Evolutionary conservation across 371 early-diverging fungal species (phyloP), one percentile per base, ranked within the genome.

Genomic region (Mucor indicus): DNA sequence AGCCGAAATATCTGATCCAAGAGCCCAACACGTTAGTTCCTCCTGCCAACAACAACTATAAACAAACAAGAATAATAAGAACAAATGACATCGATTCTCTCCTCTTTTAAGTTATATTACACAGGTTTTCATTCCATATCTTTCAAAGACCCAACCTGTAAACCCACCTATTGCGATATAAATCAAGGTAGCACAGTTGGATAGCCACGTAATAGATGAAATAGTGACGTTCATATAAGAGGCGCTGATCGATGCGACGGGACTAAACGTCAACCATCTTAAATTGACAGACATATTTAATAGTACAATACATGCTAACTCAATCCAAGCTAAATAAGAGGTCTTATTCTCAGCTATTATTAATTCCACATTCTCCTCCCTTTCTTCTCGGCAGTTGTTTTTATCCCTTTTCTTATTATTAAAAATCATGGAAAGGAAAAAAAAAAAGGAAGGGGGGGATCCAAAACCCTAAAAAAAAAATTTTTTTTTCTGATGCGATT

Each of bases 91-190:
- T n/a, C n/a, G n/a, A n/a, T n/a, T n/a, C n/a, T n/a, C n/a, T n/a
- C n/a, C n/a, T 27, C 15, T 2, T 9, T 10, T 15, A 15, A 12
- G 30, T 19, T 1, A 2, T 16, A 47, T 31, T 55, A 60, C 60
- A 29, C 55, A 50, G 10, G 50, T 25, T 17, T 55, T 55, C 25
- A 60, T 47, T 12, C 60, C 60, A 19, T 46, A 60, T 35, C 24
- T 44, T 29, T 60, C 60, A 54, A 60, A 60, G 25, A 55, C 17
- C 60, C 60, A 60, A 12, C 60, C 60, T 5, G 60, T 60, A 24
- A 40, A 41, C 6, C 42, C 21, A 46, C 60, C 43, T 15, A 50
- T 50, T 1, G 36, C 55, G 16, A 60, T 50, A 38, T 46, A 60
- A 19, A 60, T 60, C 36, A 60, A 38, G 8, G 60, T 55, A 33